Evolutionary conservation across 768 basidiomycete species (phyloP).

Genomic region (Lactifluus subvellereus): DNA sequence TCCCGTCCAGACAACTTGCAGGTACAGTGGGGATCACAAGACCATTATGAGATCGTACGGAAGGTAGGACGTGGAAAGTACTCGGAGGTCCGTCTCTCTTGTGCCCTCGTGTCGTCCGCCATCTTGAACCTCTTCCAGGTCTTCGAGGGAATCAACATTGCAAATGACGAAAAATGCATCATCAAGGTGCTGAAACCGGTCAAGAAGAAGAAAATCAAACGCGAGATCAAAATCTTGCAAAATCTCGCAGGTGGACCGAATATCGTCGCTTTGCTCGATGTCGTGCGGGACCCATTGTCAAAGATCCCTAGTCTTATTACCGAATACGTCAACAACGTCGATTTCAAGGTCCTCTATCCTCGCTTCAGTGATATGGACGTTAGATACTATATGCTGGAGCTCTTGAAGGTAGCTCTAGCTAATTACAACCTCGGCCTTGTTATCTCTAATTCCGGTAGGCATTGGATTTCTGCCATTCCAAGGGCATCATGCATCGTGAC

Average conservation of each 20-base stretch:
- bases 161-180: slow-evolving; percentile 90
- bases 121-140: slow-evolving; percentile 43
- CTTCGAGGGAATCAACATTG: slow-evolving; percentile 89
- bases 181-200: slow-evolving; percentile 99
- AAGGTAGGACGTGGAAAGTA: slow-evolving; percentile 96
- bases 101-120: slow-evolving; percentile 3
- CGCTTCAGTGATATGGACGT: slow-evolving; percentile 95
- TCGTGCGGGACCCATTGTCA: slow-evolving; percentile 91
- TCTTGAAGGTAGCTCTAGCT: slow-evolving; percentile 69
- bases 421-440: neutral
- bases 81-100: slow-evolving; percentile 60
- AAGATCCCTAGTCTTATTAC: slow-evolving; percentile 97
- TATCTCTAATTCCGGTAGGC: slow-evolving; percentile 45
- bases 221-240: slow-evolving; percentile 97
- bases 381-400: slow-evolving; percentile 93
- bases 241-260: slow-evolving; percentile 96
- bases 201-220: slow-evolving; percentile 99
- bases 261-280: slow-evolving; percentile 87
- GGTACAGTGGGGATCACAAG: slow-evolving; percentile 96
- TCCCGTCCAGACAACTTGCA: slow-evolving; percentile 74
- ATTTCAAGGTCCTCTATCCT: slow-evolving; percentile 95
- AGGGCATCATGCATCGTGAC: slow-evolving; percentile 98
- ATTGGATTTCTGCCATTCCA: slow-evolving; percentile 95
- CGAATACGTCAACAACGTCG: slow-evolving; percentile 97
- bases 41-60: slow-evolving; percentile 95